Evolutionary conservation across 2,329 filamentous ascomycete species (phyloP).

Genomic region (Sporothrix euskadiensis): DNA sequence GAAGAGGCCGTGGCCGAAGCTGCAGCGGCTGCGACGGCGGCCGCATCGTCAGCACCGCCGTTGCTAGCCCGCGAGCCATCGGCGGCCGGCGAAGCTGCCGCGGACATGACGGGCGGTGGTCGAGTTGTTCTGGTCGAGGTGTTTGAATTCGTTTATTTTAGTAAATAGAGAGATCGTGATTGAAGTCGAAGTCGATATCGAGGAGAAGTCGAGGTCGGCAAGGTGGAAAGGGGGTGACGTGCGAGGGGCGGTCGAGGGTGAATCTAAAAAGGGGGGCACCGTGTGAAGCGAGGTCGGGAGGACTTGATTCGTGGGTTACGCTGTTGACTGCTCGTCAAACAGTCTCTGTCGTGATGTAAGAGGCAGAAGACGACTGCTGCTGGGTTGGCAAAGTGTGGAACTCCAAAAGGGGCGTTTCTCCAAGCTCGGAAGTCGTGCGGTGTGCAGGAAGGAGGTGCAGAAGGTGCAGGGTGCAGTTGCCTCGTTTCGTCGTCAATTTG

Average conservation of each 20-base stretch:
- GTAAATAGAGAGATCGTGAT: background rate
- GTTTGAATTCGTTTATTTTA: too few species aligned
- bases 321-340: background rate
- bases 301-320: background rate
- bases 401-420: background rate
- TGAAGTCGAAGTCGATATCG: background rate
- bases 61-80: constrained; percentile 29
- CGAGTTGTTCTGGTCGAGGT: background rate
- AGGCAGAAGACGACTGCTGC: constrained; percentile 10
- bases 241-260: constrained; percentile 3
- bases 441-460: background rate
- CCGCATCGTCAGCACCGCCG: constrained; percentile 26
- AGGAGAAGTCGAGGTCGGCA: background rate
- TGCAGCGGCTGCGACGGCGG: constrained; percentile 34
- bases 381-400: background rate
- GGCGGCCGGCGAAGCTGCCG: constrained; percentile 28
- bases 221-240: background rate
- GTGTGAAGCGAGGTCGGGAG: background rate
- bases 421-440: constrained; percentile 7
- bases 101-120: constrained; percentile 29
- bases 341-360: background rate
- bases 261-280: constrained; percentile 17
- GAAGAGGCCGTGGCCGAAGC: constrained; percentile 37
- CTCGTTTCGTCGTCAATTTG: background rate
- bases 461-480: background rate